Conservation (phyloP, 495 filamentous ascomycete species). For the Penicillium odoratum region DNA sequence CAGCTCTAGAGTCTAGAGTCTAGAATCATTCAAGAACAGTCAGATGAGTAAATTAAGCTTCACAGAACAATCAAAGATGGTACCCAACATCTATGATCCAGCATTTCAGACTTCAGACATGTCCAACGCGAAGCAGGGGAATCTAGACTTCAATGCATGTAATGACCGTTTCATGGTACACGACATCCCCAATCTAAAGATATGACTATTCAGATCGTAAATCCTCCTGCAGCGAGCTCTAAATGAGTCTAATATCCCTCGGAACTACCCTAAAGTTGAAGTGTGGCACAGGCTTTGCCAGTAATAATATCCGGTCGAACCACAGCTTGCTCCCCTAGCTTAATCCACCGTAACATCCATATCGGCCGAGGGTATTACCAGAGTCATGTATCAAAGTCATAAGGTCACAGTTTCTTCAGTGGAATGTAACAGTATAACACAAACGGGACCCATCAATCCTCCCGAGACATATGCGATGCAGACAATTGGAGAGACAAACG, state of each 20-base stretch:
- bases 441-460: not conserved
- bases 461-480: constrained; percentile 18
- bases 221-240: not conserved
- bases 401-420: constrained; percentile 8
- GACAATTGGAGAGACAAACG: not conserved
- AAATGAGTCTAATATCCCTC: constrained; percentile 2
- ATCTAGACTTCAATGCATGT: not conserved
- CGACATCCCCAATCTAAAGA: not conserved
- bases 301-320: constrained; percentile 11
- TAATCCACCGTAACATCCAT: constrained; percentile 1
- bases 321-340: not conserved
- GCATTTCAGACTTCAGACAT: not conserved
- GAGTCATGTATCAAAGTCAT: constrained; percentile 3
- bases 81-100: not conserved
- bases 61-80: not conserved
- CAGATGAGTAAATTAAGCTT: not conserved
- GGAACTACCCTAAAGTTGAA: constrained; percentile 29
- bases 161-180: not conserved
- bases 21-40: not conserved
- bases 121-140: not conserved
- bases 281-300: not conserved
- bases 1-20: not conserved
- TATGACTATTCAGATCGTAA: not conserved
- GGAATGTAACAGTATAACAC: constrained; percentile 26
- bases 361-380: constrained; percentile 8